Base-by-base conservation (phyloP, 371 early-diverging fungal species). In the Syncephalastrum sp. region DNA sequence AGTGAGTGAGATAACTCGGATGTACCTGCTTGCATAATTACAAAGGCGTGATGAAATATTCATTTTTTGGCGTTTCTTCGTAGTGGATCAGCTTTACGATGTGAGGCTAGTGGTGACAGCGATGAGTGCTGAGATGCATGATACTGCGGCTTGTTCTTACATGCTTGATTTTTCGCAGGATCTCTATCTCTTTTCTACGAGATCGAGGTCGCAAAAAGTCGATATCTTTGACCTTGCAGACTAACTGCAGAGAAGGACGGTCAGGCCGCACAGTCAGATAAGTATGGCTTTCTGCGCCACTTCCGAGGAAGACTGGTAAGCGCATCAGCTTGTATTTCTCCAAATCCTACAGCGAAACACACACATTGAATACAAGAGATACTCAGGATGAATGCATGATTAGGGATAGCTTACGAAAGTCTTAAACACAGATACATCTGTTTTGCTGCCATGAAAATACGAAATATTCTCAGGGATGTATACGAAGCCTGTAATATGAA, bases 41-140 rank as follows among this genome's bases (percentile, higher is more conserved):
- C 58, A 57, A 15, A 16, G 50, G 58, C 19, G 51, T 51, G 15
- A 57, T 27, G 4, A 57, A n/a, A 33, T 57, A 49, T 19, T 44
- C 13, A 10, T 33, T 7, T 12, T 27, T 4, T 13, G 29, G 23
- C 5, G 29, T 46, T 17, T 27, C 15, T 21, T 12, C 5, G 49
- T 16, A 5, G 19, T 24, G 33, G 5, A 16, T 16, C 6, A 33
- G 53, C 17, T 15, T 17, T 17, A 42, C 14, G 33, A 21, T 13
- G 24, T 42, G 44, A 3, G 33, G 25, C 33, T 44, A 41, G 5
- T n/a, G 3, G 17, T 5, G 15, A n/a, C 21, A 42, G 8, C 12
- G 38, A 33, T 33, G 38, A 33, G 38, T 33, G 10, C 10, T 33
- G 10, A 2, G 13, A 21, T 41, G 43, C 5, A 33, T 13, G 13